These are phyloP conservation scores for Panicum hallii DNA, from an alignment of 202 grass and related monocot species.

Conservation along the genomic window DNA sequence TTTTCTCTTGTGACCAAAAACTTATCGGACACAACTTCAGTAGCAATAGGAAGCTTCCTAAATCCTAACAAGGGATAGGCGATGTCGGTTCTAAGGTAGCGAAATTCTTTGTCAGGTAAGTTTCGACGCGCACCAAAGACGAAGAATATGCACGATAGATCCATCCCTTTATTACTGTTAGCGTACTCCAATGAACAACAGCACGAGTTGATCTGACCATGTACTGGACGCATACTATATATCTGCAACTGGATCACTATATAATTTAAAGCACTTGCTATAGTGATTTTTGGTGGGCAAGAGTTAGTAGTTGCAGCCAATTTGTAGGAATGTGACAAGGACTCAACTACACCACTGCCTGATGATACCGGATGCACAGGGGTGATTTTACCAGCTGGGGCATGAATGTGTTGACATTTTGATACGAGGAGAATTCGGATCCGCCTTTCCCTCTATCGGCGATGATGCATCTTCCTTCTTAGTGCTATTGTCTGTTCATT, in stretches of 20 bases:
- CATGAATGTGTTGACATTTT: conserved; percentile 43
- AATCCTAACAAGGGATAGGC: not conserved
- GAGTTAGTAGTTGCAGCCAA: not conserved
- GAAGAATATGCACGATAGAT: not conserved
- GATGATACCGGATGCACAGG: not conserved
- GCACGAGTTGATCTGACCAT: not conserved
- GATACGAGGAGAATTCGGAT: conserved; percentile 21
- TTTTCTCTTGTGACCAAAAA: not conserved
- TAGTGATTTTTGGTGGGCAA: not conserved
- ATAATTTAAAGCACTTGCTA: not conserved
- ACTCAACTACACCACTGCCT: not conserved
- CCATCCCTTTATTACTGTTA: not conserved
- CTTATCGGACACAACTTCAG: not conserved
- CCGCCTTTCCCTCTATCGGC: not conserved
- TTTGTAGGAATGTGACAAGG: not conserved
- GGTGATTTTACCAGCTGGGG: not conserved
- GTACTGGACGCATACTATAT: not conserved
- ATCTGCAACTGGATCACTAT: not conserved
- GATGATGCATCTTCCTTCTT: not conserved
- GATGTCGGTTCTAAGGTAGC: not conserved
- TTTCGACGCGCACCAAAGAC: too few relatives aligned
- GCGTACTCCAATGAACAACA: not conserved
- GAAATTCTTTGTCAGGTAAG: too few relatives aligned
- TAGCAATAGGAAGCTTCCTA: not conserved
- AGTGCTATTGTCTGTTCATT: not conserved